These are phyloP conservation scores for Monosporascus sp. DNA, from an alignment of 2,329 filamentous ascomycete species.

Conservation along the genomic window DNA sequence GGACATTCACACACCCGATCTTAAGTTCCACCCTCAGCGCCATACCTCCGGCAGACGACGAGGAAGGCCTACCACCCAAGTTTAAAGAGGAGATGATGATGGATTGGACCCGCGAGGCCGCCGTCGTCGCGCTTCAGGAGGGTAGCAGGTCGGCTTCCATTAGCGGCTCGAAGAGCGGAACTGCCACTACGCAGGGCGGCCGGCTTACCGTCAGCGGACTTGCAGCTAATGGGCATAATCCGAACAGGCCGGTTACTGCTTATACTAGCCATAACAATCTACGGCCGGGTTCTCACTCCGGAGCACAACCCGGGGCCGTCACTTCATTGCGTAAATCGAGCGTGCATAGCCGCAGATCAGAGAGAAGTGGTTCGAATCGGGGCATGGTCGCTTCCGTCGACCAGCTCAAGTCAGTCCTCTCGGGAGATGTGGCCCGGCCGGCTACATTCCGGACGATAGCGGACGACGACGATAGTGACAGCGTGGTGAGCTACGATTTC, in stretches of 20 bases:
- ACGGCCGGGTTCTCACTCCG: constrained; percentile 40
- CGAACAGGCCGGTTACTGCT: constrained; percentile 37
- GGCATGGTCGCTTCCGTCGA: constrained; percentile 55
- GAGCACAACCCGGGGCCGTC: constrained; percentile 27
- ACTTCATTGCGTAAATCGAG: constrained; percentile 49
- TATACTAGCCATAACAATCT: constrained; percentile 46
- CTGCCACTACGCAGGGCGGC: constrained; percentile 45
- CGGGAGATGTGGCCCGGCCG: constrained; percentile 41
- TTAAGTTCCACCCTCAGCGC: constrained; percentile 43
- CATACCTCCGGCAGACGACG: constrained; percentile 31
- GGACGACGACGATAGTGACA: constrained; percentile 52
- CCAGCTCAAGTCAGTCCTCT: constrained; percentile 57
- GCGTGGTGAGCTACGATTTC: constrained; percentile 65
- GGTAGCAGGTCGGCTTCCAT: constrained; percentile 68
- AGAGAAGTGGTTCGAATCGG: constrained; percentile 35
- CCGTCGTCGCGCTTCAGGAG: constrained; percentile 62
- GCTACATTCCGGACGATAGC: constrained; percentile 33
- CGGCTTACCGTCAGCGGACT: constrained; percentile 55
- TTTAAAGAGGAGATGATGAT: constrained; percentile 71
- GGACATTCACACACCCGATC: constrained; percentile 57
- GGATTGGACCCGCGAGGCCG: constrained; percentile 74
- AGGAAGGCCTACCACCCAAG: constrained; percentile 56
- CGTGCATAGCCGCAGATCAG: constrained; percentile 45
- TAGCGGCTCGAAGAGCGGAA: constrained; percentile 66
- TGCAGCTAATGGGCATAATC: constrained; percentile 30